Conservation (phyloP, 306 rosid species). For the Pterocarpus santalinus region DNA sequence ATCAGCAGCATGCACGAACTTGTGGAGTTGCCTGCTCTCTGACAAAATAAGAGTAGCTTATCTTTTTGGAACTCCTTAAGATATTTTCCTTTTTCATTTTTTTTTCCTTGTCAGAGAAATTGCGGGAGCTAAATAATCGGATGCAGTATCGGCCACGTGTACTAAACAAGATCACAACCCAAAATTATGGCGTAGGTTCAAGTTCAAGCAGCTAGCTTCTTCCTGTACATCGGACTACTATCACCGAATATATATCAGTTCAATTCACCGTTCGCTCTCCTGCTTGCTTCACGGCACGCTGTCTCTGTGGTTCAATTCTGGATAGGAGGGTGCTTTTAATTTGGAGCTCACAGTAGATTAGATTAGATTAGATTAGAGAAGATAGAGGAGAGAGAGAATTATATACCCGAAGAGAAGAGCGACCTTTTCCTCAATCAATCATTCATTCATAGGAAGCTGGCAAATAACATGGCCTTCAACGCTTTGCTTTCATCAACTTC, state of each 20-base stretch:
- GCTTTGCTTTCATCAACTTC: constrained; percentile 58
- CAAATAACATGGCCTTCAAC: constrained; percentile 62
- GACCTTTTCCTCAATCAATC: no score
- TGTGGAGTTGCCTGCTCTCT: no score
- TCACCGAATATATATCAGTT: no score
- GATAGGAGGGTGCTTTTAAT: not conserved
- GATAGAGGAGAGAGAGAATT: not conserved
- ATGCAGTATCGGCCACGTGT: constrained; percentile 48
- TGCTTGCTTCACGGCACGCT: no score
- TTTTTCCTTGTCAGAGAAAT: not conserved
- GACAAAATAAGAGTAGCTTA: no score
- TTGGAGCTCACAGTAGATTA: not conserved
- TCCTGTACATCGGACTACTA: no score
- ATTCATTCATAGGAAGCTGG: no score
- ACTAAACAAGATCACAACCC: constrained; percentile 28
- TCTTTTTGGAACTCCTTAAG: not conserved
- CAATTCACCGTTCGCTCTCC: no score
- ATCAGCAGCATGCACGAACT: not conserved
- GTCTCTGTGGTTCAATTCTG: no score
- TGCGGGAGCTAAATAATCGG: constrained; percentile 12
- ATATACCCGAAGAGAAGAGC: no score
- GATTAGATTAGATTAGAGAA: not conserved
- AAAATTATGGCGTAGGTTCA: constrained; percentile 49
- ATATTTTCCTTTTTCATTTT: not conserved
- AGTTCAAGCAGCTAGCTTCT: not conserved